phyloP scores from a whole-genome alignment of 495 filamentous ascomycete species.

The Pyronema domesticum region DNA sequence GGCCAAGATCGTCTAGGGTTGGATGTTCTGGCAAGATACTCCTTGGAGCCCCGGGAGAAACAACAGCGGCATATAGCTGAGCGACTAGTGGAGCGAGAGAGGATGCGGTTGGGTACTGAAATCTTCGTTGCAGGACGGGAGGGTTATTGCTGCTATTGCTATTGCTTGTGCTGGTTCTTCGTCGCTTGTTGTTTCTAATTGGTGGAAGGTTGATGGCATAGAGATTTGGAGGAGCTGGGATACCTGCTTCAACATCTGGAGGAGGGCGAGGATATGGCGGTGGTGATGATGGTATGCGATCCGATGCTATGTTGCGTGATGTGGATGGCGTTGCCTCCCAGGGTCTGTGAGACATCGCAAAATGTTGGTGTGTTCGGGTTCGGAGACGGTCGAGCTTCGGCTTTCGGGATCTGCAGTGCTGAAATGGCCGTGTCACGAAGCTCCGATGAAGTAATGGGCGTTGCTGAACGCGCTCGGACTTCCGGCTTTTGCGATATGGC shows the following conservation, averaged over 20 bases:
- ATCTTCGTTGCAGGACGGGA: background rate
- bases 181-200: background rate
- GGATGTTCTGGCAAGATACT: background rate
- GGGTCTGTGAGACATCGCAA: background rate
- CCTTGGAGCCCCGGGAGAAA: background rate
- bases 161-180: background rate
- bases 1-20: conserved; percentile 10
- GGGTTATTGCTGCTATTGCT: background rate
- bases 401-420: too few species aligned
- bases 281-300: background rate
- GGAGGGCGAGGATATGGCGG: background rate
- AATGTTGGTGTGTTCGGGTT: too few species aligned
- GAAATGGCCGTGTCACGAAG: too few species aligned
- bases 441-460: too few species aligned
- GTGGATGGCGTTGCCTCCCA: background rate
- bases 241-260: background rate
- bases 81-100: background rate
- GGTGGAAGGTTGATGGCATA: background rate
- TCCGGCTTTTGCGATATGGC: too few species aligned
- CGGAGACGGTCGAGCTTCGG: too few species aligned
- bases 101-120: conserved; percentile 1
- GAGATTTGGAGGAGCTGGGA: background rate
- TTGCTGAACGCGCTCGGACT: too few species aligned
- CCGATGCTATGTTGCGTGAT: too few species aligned
- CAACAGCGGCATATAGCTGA: conserved; percentile 1